Conservation (phyloP, 306 rosid genomes). For the Pterocarpus macrocarpus region DNA sequence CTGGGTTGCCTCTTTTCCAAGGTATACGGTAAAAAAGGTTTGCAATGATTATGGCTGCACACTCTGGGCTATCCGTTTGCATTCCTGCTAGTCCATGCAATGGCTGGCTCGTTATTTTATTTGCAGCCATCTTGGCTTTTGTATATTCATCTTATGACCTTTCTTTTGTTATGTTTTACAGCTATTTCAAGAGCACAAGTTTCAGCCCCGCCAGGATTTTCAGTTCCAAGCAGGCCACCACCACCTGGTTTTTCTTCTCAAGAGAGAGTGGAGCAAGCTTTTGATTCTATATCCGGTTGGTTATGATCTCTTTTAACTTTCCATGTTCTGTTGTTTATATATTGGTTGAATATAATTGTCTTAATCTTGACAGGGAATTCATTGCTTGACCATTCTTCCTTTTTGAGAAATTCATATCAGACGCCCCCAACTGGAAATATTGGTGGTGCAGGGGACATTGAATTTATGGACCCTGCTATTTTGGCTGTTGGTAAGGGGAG, state of each 20-base stretch:
- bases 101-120: constrained; percentile 1
- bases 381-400: constrained; percentile 66
- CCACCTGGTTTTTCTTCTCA: constrained; percentile 97
- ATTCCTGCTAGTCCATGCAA: not conserved
- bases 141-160: constrained; percentile 4
- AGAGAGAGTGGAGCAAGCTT: constrained; percentile 78
- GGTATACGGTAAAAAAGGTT: not conserved
- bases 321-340: not conserved
- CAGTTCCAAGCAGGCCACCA: constrained; percentile 89
- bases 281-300: constrained; percentile 81
- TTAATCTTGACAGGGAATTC: constrained; percentile 68
- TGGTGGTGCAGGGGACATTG: constrained; percentile 73
- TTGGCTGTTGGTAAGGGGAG: constrained; percentile 97
- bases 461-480: constrained; percentile 98
- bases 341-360: not conserved
- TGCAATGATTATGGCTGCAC: constrained; percentile 9
- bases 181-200: constrained; percentile 90
- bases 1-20: not conserved
- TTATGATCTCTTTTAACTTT: constrained; percentile 9
- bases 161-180: constrained; percentile 45
- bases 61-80: constrained; percentile 3
- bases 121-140: constrained; percentile 23
- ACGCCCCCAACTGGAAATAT: constrained; percentile 66
- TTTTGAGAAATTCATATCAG: constrained; percentile 82
- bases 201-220: constrained; percentile 99